Evolutionary conservation across 306 rosid genomes (phyloP).

Genomic region (Quercus variabilis): DNA sequence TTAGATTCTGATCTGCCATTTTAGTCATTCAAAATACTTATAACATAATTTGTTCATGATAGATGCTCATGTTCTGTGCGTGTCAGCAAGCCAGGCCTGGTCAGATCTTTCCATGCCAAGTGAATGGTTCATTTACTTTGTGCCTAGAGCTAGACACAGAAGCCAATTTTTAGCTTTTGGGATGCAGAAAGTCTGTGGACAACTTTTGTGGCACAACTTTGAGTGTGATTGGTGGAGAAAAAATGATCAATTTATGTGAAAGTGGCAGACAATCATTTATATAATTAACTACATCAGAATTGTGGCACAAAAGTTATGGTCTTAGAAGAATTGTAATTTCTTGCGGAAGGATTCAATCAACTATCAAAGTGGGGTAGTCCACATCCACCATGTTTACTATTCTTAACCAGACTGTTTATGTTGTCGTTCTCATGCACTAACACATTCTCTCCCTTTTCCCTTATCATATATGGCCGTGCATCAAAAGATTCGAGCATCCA

Average conservation of each 20-base stretch:
- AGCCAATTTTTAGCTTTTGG: too few species aligned
- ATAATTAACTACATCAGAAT: too few species aligned
- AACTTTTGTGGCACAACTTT: too few species aligned
- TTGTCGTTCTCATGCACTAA: constrained; percentile 7
- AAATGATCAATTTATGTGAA: too few species aligned
- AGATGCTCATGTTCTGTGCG: not conserved
- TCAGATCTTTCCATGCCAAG: not conserved
- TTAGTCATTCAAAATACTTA: not conserved
- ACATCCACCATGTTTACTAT: not conserved
- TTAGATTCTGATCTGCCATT: too few species aligned
- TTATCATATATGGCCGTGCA: not conserved
- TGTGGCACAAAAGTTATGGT: too few species aligned
- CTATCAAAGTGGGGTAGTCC: constrained; percentile 3
- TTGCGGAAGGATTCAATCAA: not conserved
- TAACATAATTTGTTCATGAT: not conserved
- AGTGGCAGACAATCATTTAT: accelerated
- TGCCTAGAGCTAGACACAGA: not conserved
- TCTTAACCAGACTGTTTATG: constrained; percentile 8
- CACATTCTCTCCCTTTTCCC: not conserved
- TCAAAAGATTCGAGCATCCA: not conserved
- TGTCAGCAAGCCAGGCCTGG: not conserved
- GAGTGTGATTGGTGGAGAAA: too few species aligned
- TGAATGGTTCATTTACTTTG: not conserved
- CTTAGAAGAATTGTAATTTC: too few species aligned
- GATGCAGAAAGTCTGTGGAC: too few species aligned